Evolutionary conservation across 805 yeast genomes (phyloP).

Genomic region (Candida vaughaniae): DNA sequence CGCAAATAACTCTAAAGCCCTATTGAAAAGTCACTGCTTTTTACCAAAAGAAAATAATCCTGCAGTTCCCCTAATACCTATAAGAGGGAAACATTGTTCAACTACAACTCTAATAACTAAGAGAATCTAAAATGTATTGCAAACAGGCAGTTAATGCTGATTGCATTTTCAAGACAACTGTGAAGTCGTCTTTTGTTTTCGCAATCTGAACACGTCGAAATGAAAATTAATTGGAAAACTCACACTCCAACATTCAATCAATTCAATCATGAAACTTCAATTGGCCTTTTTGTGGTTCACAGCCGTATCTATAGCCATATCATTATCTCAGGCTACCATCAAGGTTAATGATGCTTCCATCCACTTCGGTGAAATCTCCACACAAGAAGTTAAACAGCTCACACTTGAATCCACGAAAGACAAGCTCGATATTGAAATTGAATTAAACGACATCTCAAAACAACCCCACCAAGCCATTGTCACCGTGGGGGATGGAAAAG

Average conservation of each 20-base stretch:
- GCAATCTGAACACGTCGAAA: conserved; percentile 1
- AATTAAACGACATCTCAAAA: conserved; percentile 18
- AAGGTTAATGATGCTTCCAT: conserved; percentile 23
- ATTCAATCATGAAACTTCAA: conserved; percentile 5
- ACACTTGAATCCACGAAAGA: conserved; percentile 32
- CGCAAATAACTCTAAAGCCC: too few relatives aligned
- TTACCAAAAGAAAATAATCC: too few relatives aligned
- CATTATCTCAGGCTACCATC: conserved; percentile 30
- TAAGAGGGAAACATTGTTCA: too few relatives aligned
- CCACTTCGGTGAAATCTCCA: conserved; percentile 29
- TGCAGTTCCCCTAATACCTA: too few relatives aligned
- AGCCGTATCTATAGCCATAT: conserved; percentile 22
- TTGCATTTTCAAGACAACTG: too few relatives aligned
- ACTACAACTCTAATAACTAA: too few relatives aligned
- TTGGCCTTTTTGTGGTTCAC: not conserved
- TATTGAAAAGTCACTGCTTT: too few relatives aligned
- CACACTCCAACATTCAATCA: too few relatives aligned
- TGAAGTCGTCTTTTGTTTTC: not conserved
- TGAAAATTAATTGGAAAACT: too few relatives aligned
- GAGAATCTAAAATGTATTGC: too few relatives aligned
- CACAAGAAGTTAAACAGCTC: conserved; percentile 30
- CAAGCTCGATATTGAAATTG: conserved; percentile 26
- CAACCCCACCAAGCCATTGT: conserved; percentile 38
- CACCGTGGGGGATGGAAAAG: conserved; percentile 26
- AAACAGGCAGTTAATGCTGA: too few relatives aligned